Percentiles rank a stretch among this genome's conserved stretches.
Conservation (phyloP, 2,329 filamentous ascomycete species). For the Colletotrichum higginsianum region DNA sequence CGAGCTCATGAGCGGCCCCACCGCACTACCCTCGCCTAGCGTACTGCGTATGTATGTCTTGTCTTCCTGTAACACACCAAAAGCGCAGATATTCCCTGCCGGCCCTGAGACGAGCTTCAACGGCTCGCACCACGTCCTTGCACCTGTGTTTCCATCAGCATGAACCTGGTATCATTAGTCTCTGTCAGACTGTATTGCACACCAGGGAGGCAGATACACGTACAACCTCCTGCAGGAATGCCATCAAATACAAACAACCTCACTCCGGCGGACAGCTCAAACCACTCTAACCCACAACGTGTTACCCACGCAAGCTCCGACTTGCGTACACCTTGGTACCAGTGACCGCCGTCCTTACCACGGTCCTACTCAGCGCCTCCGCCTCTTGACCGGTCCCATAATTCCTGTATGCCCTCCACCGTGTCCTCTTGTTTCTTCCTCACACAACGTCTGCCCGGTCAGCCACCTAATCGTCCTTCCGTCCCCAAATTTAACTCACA, state of each 20-base stretch:
- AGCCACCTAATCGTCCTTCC: slow-evolving; percentile 24
- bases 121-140: not conserved
- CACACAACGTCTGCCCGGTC: slow-evolving; percentile 17
- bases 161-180: not conserved
- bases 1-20: not conserved
- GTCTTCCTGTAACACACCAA: not conserved
- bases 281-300: not conserved
- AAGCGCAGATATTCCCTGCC: not conserved
- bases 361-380: not conserved
- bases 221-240: not conserved
- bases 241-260: slow-evolving; percentile 11
- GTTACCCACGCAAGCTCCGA: slow-evolving; percentile 1
- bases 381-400: not conserved
- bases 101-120: not conserved
- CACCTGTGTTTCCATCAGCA: not conserved
- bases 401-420: not conserved
- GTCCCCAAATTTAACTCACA: slow-evolving; percentile 2
- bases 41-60: too few species aligned
- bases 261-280: not conserved
- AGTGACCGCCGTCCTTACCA: not conserved
- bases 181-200: not conserved
- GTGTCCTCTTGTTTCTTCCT: slow-evolving; percentile 5
- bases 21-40: not conserved
- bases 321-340: not conserved
- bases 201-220: slow-evolving; percentile 1